Evolutionary conservation across 306 rosid genomes (phyloP), one percentile per base, ranked within the genome.

Genomic region (Abrus pulchellus): DNA sequence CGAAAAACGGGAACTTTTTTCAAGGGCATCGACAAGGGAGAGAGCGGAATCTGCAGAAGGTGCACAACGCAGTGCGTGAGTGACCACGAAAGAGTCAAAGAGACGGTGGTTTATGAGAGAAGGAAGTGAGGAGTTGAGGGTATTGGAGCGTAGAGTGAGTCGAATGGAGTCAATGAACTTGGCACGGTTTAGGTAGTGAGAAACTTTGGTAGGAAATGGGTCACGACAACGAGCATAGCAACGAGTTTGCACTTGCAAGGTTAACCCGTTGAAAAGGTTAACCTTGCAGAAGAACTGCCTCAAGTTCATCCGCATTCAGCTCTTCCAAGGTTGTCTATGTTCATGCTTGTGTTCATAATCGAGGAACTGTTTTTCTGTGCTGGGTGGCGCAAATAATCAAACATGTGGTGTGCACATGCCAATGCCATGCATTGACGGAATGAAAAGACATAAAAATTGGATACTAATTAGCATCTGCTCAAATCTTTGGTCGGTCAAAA

Each of bases 151-250:
- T 30, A 93, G 88, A 34, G 78, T 55, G 30, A 91, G 84, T n/a
- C 98, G 92, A 77, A 93, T 88, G 40, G 97, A 85, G 50, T 93
- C 92, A 6, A 93, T 86, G 84, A 91, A 91, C 34, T 85, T 89
- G 52, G 98, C 94, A 36, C 97, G 98, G 85, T 88, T 44, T 27
- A 93, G 88, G 86, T 91, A 93, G 83, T 90, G 94, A 11, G 90
- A 73, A 27, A 91, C 85, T 86, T 85, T 93, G 40, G 68, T 86
- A 64, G 91, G 91, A 84, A 93, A 93, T 28, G 91, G 92, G 82
- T 90, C 84, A 43, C 84, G 84, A 32, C 8, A 74, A 34, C 88
- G 89, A 9, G 81, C 82, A 74, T 82, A 90, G 66, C 45, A 76
- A 44, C 97, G 92, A 36, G 65, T 43, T 60, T 89, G 87, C 52